Percentiles rank a stretch among this genome's conserved stretches.
These are phyloP conservation scores for Mucuna pruriens DNA, from an alignment of 306 rosid genomes.

Conservation along the genomic window DNA sequence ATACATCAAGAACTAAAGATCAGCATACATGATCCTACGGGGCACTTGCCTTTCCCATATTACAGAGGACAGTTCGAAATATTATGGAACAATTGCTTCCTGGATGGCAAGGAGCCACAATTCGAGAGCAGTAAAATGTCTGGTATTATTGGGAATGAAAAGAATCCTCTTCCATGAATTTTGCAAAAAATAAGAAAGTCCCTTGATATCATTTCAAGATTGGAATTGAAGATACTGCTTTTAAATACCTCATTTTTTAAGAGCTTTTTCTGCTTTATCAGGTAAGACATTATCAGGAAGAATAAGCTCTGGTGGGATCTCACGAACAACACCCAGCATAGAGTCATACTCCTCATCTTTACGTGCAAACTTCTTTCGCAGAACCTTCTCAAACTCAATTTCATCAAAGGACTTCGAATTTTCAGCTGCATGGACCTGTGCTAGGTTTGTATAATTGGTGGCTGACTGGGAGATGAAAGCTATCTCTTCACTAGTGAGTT, in stretches of 20 bases:
- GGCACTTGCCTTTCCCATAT: conserved; percentile 39
- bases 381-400: conserved; percentile 84
- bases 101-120: conserved; percentile 44
- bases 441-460: conserved; percentile 76
- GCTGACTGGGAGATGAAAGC: conserved; percentile 87
- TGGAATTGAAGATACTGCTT: conserved; percentile 39
- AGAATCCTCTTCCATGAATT: conserved; percentile 59
- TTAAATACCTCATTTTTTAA: conserved; percentile 35
- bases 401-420: conserved; percentile 77
- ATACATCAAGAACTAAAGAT: conserved; percentile 47
- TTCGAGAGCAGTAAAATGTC: conserved; percentile 54
- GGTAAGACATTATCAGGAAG: conserved; percentile 85
- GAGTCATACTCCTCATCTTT: conserved; percentile 88
- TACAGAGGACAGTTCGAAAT: conserved; percentile 43
- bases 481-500: conserved; percentile 87
- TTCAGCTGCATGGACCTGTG: conserved; percentile 97
- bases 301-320: conserved; percentile 77
- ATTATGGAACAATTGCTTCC: conserved; percentile 39
- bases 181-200: conserved; percentile 47
- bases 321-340: conserved; percentile 85
- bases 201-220: conserved; percentile 49
- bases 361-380: conserved; percentile 84
- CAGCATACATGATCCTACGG: conserved; percentile 44
- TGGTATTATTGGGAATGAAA: conserved; percentile 74
- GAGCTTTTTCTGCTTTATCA: conserved; percentile 61